Evolutionary conservation across 441 rosid species (phyloP).

Genomic region (Populus trichocarpa): DNA sequence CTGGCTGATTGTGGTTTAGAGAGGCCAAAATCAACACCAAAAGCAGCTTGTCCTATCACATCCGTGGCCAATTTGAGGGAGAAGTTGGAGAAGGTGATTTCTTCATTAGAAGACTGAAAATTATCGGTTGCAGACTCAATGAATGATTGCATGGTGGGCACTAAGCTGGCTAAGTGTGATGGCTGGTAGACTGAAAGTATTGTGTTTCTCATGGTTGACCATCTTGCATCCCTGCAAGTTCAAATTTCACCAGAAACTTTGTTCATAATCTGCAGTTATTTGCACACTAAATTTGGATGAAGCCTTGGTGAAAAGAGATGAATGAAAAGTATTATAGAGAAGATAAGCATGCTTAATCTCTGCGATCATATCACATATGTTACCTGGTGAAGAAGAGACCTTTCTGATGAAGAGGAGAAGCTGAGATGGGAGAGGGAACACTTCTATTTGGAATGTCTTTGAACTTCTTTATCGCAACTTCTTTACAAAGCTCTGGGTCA

Average conservation of each 20-base stretch:
- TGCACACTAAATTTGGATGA: background rate
- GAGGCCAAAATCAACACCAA: constrained; percentile 83
- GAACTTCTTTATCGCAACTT: constrained; percentile 89
- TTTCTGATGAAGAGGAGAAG: constrained; percentile 93
- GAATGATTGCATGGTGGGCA: constrained; percentile 76
- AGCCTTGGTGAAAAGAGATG: background rate
- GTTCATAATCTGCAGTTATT: background rate
- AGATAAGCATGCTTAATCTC: background rate
- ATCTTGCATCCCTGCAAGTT: constrained; percentile 65
- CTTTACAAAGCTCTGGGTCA: constrained; percentile 81
- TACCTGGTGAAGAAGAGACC: constrained; percentile 97
- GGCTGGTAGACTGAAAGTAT: constrained; percentile 88
- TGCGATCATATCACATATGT: background rate
- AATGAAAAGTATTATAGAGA: background rate
- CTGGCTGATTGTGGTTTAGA: constrained; percentile 36
- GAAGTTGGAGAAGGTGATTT: constrained; percentile 58
- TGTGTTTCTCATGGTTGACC: constrained; percentile 90
- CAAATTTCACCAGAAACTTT: constrained; percentile 1
- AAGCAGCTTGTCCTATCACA: constrained; percentile 91
- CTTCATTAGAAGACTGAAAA: constrained; percentile 34
- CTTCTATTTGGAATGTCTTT: constrained; percentile 84
- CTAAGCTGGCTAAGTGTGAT: constrained; percentile 74
- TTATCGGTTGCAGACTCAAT: constrained; percentile 59
- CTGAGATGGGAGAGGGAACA: constrained; percentile 92
- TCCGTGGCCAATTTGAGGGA: constrained; percentile 85